Conservation (phyloP, 768 basidiomycete species). For the Boletus huronensis region DNA sequence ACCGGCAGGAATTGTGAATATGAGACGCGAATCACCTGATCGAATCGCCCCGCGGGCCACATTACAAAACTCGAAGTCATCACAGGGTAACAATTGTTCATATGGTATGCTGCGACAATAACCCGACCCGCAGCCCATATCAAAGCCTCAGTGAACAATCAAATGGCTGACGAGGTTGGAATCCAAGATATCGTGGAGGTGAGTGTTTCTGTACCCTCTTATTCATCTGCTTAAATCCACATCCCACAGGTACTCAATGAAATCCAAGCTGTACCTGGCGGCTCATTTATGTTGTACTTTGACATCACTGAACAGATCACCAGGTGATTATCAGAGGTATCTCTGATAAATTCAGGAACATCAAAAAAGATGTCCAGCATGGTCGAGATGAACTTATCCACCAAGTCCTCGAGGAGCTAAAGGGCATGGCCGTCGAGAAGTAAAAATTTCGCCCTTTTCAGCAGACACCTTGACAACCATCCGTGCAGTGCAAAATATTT, state of each 20-base stretch:
- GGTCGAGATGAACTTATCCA: constrained; percentile 47
- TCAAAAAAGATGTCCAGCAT: constrained; percentile 43
- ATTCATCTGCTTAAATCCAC: not conserved
- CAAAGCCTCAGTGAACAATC: not conserved
- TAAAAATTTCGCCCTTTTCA: constrained; percentile 4
- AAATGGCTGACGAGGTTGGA: constrained; percentile 7
- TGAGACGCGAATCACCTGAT: not conserved
- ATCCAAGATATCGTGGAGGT: constrained; percentile 44
- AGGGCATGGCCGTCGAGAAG: constrained; percentile 37
- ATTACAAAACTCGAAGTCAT: constrained; percentile 2
- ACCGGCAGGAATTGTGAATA: not conserved
- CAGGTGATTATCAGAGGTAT: constrained; percentile 51
- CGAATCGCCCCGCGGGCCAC: constrained; percentile 1
- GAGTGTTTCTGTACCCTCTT: constrained; percentile 8
- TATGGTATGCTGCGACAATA: not conserved
- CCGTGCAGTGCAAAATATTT: constrained; percentile 45
- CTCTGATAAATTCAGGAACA: constrained; percentile 43
- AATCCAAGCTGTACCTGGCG: constrained; percentile 41
- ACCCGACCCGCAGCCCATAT: not conserved
- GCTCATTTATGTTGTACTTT: not conserved
- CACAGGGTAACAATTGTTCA: constrained; percentile 2
- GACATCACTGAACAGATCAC: constrained; percentile 13
- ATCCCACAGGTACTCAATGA: constrained; percentile 44
- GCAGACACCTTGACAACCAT: constrained; percentile 1
- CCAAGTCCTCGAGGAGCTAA: constrained; percentile 42